These are phyloP conservation scores for Flammula alnicola DNA, from an alignment of 1,284 basidiomycete species.

Conservation along the genomic window DNA sequence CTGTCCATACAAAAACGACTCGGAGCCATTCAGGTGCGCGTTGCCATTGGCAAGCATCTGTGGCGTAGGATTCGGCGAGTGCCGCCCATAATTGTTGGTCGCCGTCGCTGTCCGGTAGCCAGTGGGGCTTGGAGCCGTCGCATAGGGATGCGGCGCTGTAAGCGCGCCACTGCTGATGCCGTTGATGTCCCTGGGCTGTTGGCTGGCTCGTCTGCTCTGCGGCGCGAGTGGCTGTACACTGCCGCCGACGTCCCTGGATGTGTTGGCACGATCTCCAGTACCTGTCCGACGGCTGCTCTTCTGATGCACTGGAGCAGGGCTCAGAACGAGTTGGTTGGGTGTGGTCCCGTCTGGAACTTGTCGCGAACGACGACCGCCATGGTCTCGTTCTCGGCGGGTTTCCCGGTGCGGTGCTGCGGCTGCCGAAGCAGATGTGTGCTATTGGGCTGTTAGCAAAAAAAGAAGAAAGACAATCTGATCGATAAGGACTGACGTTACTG, in stretches of 20 bases:
- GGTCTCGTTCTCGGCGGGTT: conserved; percentile 56
- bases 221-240: conserved; percentile 69
- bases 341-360: conserved; percentile 59
- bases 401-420: conserved; percentile 56
- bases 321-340: conserved; percentile 60
- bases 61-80: conserved; percentile 51
- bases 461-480: background rate
- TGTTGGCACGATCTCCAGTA: conserved; percentile 47
- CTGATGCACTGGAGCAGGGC: conserved; percentile 65
- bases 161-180: conserved; percentile 43
- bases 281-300: conserved; percentile 57
- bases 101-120: conserved; percentile 50
- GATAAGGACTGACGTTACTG: conserved; percentile 52
- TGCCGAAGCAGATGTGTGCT: conserved; percentile 25
- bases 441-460: background rate
- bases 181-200: conserved; percentile 55
- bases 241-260: conserved; percentile 50
- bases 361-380: conserved; percentile 60
- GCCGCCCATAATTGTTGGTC: conserved; percentile 53
- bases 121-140: conserved; percentile 57
- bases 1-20: conserved; percentile 66
- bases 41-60: conserved; percentile 37
- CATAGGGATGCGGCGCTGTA: conserved; percentile 70
- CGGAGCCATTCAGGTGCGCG: conserved; percentile 55
- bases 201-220: conserved; percentile 65